Conservation (phyloP, 2,329 filamentous ascomycete genomes). For the Didymellaceae sp. region DNA sequence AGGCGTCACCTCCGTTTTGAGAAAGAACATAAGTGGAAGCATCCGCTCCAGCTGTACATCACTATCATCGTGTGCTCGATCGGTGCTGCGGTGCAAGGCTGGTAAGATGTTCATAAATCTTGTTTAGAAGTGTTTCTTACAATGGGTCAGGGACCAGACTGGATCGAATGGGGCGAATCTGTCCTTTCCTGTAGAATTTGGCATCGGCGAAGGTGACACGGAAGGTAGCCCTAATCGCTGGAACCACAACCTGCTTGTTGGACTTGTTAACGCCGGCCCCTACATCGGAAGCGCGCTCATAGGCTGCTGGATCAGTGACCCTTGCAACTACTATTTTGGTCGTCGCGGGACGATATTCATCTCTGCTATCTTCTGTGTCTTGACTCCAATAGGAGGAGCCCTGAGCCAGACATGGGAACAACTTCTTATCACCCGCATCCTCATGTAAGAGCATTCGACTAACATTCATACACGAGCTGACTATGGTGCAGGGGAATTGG, state of each 20-base stretch:
- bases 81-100: constrained; percentile 63
- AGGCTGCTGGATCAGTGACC: constrained; percentile 38
- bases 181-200: constrained; percentile 62
- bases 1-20: constrained; percentile 66
- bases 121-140: too few species aligned
- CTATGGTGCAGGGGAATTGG: constrained; percentile 27
- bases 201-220: constrained; percentile 46
- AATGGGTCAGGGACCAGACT: constrained; percentile 62
- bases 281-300: constrained; percentile 39
- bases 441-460: constrained; percentile 15
- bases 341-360: constrained; percentile 39
- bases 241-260: constrained; percentile 24
- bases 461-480: not conserved
- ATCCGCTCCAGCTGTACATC: constrained; percentile 64
- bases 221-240: constrained; percentile 25
- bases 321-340: constrained; percentile 38
- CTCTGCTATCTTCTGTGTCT: constrained; percentile 32
- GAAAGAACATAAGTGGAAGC: constrained; percentile 66
- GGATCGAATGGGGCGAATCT: constrained; percentile 60
- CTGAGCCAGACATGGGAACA: constrained; percentile 33
- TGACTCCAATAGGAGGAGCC: constrained; percentile 34
- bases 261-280: constrained; percentile 32
- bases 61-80: constrained; percentile 72
- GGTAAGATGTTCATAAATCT: not conserved
- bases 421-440: constrained; percentile 27